Evolutionary conservation across 2,329 filamentous ascomycete genomes (phyloP).

Genomic region (Fusarium robinianum): DNA sequence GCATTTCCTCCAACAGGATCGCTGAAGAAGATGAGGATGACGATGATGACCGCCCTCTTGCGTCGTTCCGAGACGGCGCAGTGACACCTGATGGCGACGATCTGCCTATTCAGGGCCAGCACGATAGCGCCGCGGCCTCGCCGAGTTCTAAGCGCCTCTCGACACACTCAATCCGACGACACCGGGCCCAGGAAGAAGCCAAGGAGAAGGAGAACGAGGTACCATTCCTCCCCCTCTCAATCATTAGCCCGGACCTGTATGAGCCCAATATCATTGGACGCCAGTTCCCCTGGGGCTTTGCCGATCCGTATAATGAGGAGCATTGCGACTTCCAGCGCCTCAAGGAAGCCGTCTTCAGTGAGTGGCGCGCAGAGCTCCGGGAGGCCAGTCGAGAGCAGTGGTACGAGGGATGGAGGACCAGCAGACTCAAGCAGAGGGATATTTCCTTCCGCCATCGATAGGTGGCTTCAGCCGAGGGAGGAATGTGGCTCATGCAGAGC

Average conservation of each 20-base stretch:
- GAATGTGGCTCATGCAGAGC: conserved; percentile 8
- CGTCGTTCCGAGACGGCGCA: conserved; percentile 28
- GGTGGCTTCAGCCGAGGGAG: conserved; percentile 10
- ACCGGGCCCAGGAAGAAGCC: conserved; percentile 52
- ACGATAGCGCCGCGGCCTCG: conserved; percentile 39
- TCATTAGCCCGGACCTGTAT: conserved; percentile 92
- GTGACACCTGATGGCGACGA: conserved; percentile 41
- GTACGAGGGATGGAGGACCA: conserved; percentile 95
- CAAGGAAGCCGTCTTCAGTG: conserved; percentile 88
- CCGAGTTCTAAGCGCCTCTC: conserved; percentile 53
- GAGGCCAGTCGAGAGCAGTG: conserved; percentile 89
- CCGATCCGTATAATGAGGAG: conserved; percentile 85
- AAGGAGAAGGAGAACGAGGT: conserved; percentile 58
- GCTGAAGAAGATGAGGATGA: conserved; percentile 58
- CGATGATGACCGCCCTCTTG: conserved; percentile 33
- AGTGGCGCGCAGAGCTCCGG: conserved; percentile 90
- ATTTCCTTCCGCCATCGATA: conserved; percentile 45
- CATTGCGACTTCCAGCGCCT: conserved; percentile 94
- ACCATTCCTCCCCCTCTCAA: conserved; percentile 84
- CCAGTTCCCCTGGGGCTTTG: conserved; percentile 95
- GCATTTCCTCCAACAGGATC: conserved; percentile 58
- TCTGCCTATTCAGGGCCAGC: conserved; percentile 45
- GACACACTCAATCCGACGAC: conserved; percentile 50
- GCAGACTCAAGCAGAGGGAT: conserved; percentile 62
- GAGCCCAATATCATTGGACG: conserved; percentile 79